Evolutionary conservation across 2,329 filamentous ascomycete genomes (phyloP), one percentile per base, ranked within the genome.

Genomic region (Drechslerella coelobrocha): DNA sequence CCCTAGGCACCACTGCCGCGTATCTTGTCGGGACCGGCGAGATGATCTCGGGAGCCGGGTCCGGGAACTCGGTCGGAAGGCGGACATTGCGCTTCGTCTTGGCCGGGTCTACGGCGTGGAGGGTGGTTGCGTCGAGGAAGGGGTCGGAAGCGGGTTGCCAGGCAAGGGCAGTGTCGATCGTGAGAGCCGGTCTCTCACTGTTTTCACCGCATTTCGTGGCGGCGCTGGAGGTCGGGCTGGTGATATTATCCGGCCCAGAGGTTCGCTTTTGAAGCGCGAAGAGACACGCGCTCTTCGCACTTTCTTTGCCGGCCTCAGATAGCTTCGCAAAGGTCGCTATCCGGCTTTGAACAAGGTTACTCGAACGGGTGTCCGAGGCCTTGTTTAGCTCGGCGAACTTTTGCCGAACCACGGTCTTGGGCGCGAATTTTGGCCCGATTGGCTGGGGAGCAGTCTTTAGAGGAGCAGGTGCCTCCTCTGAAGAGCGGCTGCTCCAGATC

Each of bases 321-420:
- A 62, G 48, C 27, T 51, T 45, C 19, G 24, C 27, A 23, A 62
- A 62, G n/a, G 52, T 52, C 2, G 57, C 65, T 10, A 69, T 62
- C 5, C 65, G 51, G 21, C 41, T 39, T 47, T 62, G 53, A 27
- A 69, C 57, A 24, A 69, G 12, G 8, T 48, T 48, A 7, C 34
- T 26, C n/a, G 41, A 6, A 17, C 31, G 17, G 8, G 34, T 21
- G 9, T 34, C 19, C 8, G 63, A 52, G 24, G 61, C 51, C n/a
- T 53, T 61, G 8, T 31, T 43, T 8, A 53, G 39, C 26, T 62
- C 31, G 31, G 34, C 17, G 8, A 21, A 24, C 17, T 45, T 54
- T 7, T 48, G 59, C 34, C 51, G 43, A 3, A 60, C 43, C 2
- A 61, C 48, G 43, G 48, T 50, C 27, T 61, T 50, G 41, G 34